Evolutionary conservation across 768 basidiomycete species (phyloP).

Genomic region (Phaeolepiota aurea): DNA sequence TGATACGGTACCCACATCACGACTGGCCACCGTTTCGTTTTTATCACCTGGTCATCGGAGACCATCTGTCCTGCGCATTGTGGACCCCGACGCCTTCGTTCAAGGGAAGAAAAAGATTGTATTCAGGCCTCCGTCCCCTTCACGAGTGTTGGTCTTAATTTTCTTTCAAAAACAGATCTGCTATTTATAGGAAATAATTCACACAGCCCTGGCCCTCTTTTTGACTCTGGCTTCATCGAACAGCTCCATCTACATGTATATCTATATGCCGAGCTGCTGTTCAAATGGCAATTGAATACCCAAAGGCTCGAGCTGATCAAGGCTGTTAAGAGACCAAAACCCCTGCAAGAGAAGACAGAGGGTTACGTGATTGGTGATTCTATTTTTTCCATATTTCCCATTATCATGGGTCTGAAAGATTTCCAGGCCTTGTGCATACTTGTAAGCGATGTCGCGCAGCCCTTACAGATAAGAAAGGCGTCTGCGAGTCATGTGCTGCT

Average conservation of each 20-base stretch:
- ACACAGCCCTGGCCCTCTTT: conserved; percentile 16
- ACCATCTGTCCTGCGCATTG: conserved; percentile 33
- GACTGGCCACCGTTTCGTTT: conserved; percentile 26
- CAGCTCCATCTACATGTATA: conserved; percentile 48
- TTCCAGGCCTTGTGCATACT: conserved; percentile 35
- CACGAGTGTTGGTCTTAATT: conserved; percentile 16
- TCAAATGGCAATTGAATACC: conserved; percentile 61
- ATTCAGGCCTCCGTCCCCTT: conserved; percentile 16
- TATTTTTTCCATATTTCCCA: conserved; percentile 1
- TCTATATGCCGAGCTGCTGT: conserved; percentile 68
- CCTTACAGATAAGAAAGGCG: conserved; percentile 21
- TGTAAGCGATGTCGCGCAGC: conserved; percentile 35
- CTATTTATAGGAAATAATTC: too few species aligned
- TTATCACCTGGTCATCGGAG: conserved; percentile 34
- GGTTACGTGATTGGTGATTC: conserved; percentile 27
- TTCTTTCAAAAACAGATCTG: too few species aligned
- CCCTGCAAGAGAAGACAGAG: conserved; percentile 10
- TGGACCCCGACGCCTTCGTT: conserved; percentile 16
- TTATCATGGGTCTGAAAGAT: not conserved
- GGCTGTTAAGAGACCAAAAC: conserved; percentile 31
- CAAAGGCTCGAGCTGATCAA: conserved; percentile 73
- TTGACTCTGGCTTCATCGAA: conserved; percentile 30
- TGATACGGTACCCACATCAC: conserved; percentile 27
- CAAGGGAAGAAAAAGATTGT: conserved; percentile 18
- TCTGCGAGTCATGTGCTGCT: conserved; percentile 35